phyloP scores from a whole-genome alignment of 768 basidiomycete species.

The Scleroderma bovista region DNA sequence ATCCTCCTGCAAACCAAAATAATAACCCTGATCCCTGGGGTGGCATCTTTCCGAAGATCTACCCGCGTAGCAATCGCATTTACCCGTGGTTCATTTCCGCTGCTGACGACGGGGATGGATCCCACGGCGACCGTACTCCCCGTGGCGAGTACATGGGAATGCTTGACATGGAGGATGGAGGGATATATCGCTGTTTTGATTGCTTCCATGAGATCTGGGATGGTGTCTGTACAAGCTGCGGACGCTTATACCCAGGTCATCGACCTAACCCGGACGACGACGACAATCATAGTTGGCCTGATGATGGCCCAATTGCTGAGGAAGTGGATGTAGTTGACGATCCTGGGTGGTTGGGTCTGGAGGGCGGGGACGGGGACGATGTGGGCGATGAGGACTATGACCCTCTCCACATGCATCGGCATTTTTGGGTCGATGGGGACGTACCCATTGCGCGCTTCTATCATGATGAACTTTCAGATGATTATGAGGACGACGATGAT shows the following conservation, averaged over 20 bases:
- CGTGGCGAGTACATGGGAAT: constrained; percentile 46
- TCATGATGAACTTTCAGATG: constrained; percentile 11
- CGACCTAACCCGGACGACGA: constrained; percentile 18
- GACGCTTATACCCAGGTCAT: constrained; percentile 56
- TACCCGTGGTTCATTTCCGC: constrained; percentile 23
- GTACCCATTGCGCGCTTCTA: constrained; percentile 14
- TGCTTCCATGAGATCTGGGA: constrained; percentile 78
- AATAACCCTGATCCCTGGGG: constrained; percentile 56
- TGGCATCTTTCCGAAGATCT: constrained; percentile 45
- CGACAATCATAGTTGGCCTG: constrained; percentile 25
- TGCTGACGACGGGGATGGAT: constrained; percentile 14
- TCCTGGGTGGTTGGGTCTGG: constrained; percentile 29
- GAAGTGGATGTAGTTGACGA: constrained; percentile 25
- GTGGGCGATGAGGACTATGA: constrained; percentile 18
- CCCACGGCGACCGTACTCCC: constrained; percentile 12
- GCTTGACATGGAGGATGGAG: constrained; percentile 70
- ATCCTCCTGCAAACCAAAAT: constrained; percentile 19
- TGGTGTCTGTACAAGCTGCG: constrained; percentile 59
- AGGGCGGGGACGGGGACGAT: constrained; percentile 30
- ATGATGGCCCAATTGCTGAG: constrained; percentile 34
- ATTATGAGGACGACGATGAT: constrained; percentile 11
- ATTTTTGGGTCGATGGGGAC: constrained; percentile 9
- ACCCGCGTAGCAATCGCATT: constrained; percentile 1
- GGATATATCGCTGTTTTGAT: constrained; percentile 68
- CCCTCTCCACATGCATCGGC: constrained; percentile 14